These are phyloP conservation scores for Hawksworthiomyces lignivorus DNA, from an alignment of 2,329 filamentous ascomycete genomes.

Conservation along the genomic window DNA sequence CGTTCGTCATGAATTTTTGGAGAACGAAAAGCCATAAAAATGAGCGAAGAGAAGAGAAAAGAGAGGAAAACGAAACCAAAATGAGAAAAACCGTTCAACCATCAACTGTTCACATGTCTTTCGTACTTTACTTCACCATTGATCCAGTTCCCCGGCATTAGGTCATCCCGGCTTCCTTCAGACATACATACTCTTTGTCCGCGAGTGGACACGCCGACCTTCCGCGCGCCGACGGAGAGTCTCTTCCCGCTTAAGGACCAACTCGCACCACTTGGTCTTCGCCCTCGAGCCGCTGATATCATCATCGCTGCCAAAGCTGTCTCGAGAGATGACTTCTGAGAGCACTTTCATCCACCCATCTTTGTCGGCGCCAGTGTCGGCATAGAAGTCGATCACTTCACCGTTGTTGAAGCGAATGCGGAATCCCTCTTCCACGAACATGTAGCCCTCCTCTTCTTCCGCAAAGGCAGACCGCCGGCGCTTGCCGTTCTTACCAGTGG, in stretches of 20 bases:
- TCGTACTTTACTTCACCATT: no score
- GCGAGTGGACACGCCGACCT: slow-evolving; percentile 43
- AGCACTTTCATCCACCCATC: slow-evolving; percentile 92
- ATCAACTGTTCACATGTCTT: not conserved
- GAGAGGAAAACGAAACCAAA: slow-evolving; percentile 14
- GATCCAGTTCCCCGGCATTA: no score
- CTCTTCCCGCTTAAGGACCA: slow-evolving; percentile 58
- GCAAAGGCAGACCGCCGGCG: slow-evolving; percentile 92
- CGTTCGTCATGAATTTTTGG: slow-evolving; percentile 5
- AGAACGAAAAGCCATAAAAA: slow-evolving; percentile 1
- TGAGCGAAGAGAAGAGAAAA: slow-evolving; percentile 2
- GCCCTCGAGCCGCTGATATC: slow-evolving; percentile 32
- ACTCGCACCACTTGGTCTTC: slow-evolving; percentile 58
- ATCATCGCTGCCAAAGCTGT: slow-evolving; percentile 32
- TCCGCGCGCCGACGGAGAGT: slow-evolving; percentile 48
- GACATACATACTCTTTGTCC: slow-evolving; percentile 51
- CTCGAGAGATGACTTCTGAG: slow-evolving; percentile 58
- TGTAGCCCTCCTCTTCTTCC: slow-evolving; percentile 97
- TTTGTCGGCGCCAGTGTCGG: slow-evolving; percentile 79
- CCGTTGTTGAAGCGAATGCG: slow-evolving; percentile 97
- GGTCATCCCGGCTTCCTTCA: slow-evolving; percentile 21
- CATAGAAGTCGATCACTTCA: slow-evolving; percentile 97
- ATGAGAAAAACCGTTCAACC: slow-evolving; percentile 12
- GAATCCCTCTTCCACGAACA: slow-evolving; percentile 99
- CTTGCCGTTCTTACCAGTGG: slow-evolving; percentile 64